Evolutionary conservation across 2,329 filamentous ascomycete genomes (phyloP).

Genomic region (Sporothrix dimorphospora): DNA sequence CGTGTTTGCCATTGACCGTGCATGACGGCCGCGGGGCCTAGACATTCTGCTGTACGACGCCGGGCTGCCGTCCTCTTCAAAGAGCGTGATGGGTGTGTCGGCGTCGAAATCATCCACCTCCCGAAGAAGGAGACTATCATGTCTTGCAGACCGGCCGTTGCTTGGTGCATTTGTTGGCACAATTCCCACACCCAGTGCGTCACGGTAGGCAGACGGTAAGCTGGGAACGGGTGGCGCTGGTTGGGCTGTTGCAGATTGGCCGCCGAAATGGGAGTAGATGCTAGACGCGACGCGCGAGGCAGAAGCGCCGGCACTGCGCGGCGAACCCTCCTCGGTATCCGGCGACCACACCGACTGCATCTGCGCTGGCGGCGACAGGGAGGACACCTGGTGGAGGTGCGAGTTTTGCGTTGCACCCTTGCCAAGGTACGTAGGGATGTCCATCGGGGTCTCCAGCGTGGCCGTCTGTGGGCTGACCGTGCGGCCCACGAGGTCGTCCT

Average conservation of each 20-base stretch:
- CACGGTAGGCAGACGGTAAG: conserved; percentile 51
- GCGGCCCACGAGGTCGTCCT: conserved; percentile 51
- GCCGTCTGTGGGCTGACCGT: conserved; percentile 58
- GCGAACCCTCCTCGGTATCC: conserved; percentile 57
- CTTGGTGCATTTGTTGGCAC: not conserved
- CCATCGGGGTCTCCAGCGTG: conserved; percentile 46
- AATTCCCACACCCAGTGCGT: not conserved
- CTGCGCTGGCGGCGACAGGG: conserved; percentile 41
- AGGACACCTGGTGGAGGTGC: conserved; percentile 33
- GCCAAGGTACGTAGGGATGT: conserved; percentile 36
- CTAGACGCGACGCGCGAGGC: conserved; percentile 56
- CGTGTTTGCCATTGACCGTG: conserved; percentile 46
- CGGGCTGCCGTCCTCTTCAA: conserved; percentile 67
- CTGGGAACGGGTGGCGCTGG: conserved; percentile 61
- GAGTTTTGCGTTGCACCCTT: not conserved
- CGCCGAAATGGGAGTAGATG: conserved; percentile 60
- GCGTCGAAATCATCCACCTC: conserved; percentile 56
- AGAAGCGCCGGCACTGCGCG: conserved; percentile 40
- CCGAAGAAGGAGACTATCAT: conserved; percentile 27
- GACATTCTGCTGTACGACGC: conserved; percentile 44
- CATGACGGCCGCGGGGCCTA: conserved; percentile 42
- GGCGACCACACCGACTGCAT: conserved; percentile 62
- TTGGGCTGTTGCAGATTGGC: conserved; percentile 40
- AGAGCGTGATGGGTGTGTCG: conserved; percentile 65
- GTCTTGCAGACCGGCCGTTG: not conserved